Conservation (phyloP, 768 basidiomycete species). For the Suillus subaureus region DNA sequence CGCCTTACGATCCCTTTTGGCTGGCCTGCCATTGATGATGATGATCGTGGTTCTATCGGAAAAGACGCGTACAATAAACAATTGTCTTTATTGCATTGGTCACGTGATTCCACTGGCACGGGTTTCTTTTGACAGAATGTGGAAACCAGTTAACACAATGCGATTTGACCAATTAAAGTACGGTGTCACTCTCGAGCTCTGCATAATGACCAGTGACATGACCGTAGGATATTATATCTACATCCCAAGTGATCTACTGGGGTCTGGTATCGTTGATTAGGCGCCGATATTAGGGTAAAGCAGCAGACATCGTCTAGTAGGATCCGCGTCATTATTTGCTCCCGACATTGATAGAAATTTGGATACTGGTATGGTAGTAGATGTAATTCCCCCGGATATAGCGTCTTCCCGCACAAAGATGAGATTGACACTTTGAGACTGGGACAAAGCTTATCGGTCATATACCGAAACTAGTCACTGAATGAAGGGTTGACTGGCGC, state of each 20-base stretch:
- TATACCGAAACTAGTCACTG: neutral
- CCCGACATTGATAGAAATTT: neutral
- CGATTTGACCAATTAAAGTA: neutral
- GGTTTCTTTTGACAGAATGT: neutral
- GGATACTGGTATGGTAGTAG: neutral
- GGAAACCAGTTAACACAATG: neutral
- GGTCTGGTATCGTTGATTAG: neutral
- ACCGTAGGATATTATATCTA: too few species aligned
- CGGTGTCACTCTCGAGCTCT: neutral
- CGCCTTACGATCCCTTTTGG: conserved; percentile 22
- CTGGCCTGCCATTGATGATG: conserved; percentile 21
- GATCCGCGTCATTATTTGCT: neutral
- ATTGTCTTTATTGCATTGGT: neutral
- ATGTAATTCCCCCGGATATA: neutral
- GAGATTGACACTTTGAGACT: neutral
- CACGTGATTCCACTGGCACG: neutral
- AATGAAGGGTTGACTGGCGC: too few species aligned
- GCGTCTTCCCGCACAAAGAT: neutral
- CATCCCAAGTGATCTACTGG: neutral
- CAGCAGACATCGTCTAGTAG: neutral
- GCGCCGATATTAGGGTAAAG: neutral
- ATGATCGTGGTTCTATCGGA: conserved; percentile 21
- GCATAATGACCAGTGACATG: neutral
- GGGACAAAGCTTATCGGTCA: neutral
- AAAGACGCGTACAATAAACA: conserved; percentile 24